These are phyloP conservation scores for Kwoniella sp. DNA, from an alignment of 768 basidiomycete species.

Conservation along the genomic window DNA sequence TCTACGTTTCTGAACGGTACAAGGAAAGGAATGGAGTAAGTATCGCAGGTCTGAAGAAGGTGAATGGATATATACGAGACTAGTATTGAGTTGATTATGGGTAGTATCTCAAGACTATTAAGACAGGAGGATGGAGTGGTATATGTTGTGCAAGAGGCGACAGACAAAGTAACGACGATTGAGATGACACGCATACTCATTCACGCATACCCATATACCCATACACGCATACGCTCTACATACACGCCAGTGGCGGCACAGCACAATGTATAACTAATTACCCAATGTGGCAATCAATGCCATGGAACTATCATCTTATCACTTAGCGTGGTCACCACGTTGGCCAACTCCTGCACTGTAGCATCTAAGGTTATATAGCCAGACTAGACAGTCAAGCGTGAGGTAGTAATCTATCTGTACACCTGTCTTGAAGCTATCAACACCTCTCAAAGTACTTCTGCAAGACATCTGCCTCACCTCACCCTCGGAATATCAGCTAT, in stretches of 20 bases:
- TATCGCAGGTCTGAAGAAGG: no score
- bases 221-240: no score
- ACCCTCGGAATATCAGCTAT: background rate
- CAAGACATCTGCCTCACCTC: no score
- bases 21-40: background rate
- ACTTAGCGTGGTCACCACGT: background rate
- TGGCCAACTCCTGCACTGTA: no score
- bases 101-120: no score
- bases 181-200: background rate
- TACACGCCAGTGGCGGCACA: constrained; percentile 1
- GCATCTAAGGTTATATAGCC: no score
- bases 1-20: background rate
- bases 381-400: no score
- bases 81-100: background rate
- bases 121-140: no score
- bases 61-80: background rate
- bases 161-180: background rate
- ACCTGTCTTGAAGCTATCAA: no score
- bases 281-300: background rate
- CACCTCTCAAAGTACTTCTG: no score
- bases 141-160: background rate
- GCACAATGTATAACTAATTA: background rate
- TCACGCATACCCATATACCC: no score
- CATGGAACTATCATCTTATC: background rate
- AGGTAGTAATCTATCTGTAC: no score